These are phyloP conservation scores for Quambalaria eucalypti DNA, from an alignment of 1,284 basidiomycete species.

Conservation along the genomic window DNA sequence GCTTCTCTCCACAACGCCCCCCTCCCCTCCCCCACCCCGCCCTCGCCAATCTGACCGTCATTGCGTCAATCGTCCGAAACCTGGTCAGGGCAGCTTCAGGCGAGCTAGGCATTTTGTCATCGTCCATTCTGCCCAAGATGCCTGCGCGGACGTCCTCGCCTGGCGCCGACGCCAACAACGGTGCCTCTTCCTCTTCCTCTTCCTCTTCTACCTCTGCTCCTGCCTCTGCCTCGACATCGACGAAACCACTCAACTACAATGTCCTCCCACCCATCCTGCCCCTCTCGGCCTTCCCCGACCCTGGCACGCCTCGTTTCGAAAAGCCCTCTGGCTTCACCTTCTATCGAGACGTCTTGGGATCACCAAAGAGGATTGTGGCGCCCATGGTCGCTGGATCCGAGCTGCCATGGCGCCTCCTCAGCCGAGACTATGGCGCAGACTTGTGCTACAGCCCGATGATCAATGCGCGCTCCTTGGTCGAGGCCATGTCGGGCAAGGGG, in stretches of 20 bases:
- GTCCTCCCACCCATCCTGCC: constrained; percentile 3
- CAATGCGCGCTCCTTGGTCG: constrained; percentile 74
- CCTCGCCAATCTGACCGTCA: too few species aligned
- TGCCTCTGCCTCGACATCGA: neutral
- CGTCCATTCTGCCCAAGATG: too few species aligned
- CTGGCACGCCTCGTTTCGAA: constrained; percentile 27
- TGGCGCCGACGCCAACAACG: neutral
- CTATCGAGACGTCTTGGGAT: constrained; percentile 64
- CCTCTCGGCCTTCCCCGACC: constrained; percentile 35
- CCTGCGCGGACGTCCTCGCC: neutral
- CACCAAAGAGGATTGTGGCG: constrained; percentile 78
- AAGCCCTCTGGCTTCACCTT: constrained; percentile 75
- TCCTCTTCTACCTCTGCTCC: neutral
- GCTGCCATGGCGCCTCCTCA: constrained; percentile 75
- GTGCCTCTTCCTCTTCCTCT: neutral
- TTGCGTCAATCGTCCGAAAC: too few species aligned
- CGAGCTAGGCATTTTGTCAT: too few species aligned
- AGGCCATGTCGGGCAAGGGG: constrained; percentile 20
- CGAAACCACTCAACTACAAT: neutral
- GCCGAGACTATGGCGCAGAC: constrained; percentile 70
- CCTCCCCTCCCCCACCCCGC: too few species aligned
- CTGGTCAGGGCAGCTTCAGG: too few species aligned
- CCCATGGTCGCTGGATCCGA: constrained; percentile 98
- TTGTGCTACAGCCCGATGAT: constrained; percentile 96
- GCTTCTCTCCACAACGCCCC: too few species aligned